These are phyloP conservation scores for Penicillium olsonii DNA, from an alignment of 2,329 filamentous ascomycete genomes.

Conservation along the genomic window DNA sequence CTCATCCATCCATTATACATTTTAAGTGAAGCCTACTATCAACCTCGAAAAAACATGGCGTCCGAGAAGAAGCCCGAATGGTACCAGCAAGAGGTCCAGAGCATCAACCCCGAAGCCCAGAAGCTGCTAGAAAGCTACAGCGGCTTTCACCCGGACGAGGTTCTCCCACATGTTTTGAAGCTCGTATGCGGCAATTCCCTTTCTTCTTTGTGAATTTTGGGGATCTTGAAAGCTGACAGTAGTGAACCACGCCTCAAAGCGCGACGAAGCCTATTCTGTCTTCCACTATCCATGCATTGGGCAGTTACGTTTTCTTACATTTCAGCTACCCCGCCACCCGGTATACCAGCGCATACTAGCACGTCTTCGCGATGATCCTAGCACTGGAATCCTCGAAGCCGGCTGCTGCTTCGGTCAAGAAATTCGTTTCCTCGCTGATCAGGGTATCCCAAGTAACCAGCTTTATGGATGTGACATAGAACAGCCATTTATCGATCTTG, in stretches of 20 bases:
- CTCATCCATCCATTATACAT: too few species aligned
- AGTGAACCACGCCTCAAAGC: constrained; percentile 1
- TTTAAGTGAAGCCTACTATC: too few species aligned
- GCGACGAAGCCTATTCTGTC: constrained; percentile 18
- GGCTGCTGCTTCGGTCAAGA: constrained; percentile 24
- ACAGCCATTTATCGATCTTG: constrained; percentile 53
- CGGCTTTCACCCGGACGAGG: constrained; percentile 13
- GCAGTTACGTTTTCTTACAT: constrained; percentile 21
- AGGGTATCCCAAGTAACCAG: constrained; percentile 14
- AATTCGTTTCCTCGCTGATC: constrained; percentile 16
- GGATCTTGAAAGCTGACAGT: neutral
- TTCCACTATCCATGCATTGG: constrained; percentile 20
- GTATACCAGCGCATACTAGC: constrained; percentile 11
- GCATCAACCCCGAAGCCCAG: constrained; percentile 21
- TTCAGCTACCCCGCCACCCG: constrained; percentile 16
- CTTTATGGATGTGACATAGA: constrained; percentile 51
- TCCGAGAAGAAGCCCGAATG: constrained; percentile 4
- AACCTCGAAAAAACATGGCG: neutral
- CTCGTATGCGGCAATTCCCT: too few species aligned
- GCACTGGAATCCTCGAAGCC: constrained; percentile 15
- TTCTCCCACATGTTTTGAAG: constrained; percentile 16
- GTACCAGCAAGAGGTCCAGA: constrained; percentile 16
- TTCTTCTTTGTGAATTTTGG: constrained; percentile 2
- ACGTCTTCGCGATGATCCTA: constrained; percentile 9
- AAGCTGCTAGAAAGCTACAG: constrained; percentile 18